These are phyloP conservation scores for Claviceps paspali DNA, from an alignment of 2,329 filamentous ascomycete species.

Conservation along the genomic window DNA sequence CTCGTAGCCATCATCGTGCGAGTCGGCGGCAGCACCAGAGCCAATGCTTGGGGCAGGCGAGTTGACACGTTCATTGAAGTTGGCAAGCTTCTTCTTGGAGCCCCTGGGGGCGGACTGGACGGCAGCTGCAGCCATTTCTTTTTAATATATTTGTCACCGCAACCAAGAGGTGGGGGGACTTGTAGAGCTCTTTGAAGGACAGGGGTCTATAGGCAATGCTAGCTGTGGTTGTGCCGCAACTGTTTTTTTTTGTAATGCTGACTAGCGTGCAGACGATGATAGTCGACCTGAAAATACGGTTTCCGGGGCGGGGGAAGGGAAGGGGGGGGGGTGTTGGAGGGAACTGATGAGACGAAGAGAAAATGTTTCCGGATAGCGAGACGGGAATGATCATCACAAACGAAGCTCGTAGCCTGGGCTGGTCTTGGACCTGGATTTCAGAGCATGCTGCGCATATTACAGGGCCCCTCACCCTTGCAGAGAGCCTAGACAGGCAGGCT, in stretches of 20 bases:
- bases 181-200: slow-evolving; percentile 3
- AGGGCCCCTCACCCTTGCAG: not conserved
- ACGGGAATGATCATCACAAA: not conserved
- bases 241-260: not conserved
- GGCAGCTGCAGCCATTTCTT: slow-evolving; percentile 47
- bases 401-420: slow-evolving; percentile 1
- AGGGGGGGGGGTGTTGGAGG: not conserved
- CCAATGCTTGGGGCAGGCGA: slow-evolving; percentile 36
- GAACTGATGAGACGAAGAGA: not conserved
- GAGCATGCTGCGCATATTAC: slow-evolving; percentile 6
- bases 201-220: not conserved
- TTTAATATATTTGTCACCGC: slow-evolving; percentile 4
- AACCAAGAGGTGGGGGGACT: slow-evolving; percentile 5
- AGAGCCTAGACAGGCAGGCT: too few species aligned
- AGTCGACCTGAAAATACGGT: not conserved
- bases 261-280: not conserved
- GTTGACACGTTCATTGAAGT: slow-evolving; percentile 34
- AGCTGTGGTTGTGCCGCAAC: not conserved
- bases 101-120: slow-evolving; percentile 48
- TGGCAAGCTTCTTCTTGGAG: slow-evolving; percentile 51
- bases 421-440: slow-evolving; percentile 4
- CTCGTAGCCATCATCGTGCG: slow-evolving; percentile 47
- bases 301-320: too few species aligned
- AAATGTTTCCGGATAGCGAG: not conserved
- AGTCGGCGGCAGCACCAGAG: slow-evolving; percentile 35